Percentiles rank a stretch among this genome's conserved stretches.
These are phyloP conservation scores for Thraustotheca clavata DNA, from an alignment of 352 stramenopile genomes.

Conservation along the genomic window DNA sequence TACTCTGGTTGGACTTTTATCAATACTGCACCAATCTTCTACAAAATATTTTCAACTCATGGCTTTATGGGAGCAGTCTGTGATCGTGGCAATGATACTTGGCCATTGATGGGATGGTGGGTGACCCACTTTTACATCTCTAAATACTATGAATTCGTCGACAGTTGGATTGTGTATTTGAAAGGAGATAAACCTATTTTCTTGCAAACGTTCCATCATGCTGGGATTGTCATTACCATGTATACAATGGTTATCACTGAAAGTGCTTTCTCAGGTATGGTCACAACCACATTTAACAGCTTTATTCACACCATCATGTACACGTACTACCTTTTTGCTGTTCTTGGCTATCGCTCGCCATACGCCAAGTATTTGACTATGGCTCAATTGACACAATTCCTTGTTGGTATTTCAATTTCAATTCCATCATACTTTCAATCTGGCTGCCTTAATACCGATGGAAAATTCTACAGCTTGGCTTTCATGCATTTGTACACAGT, in stretches of 20 bases:
- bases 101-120: conserved; percentile 1
- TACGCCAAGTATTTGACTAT: conserved; percentile 21
- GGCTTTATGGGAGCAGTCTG: neutral
- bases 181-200: conserved; percentile 20
- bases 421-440: conserved; percentile 12
- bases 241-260: conserved; percentile 6
- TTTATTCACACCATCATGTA: conserved; percentile 23
- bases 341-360: conserved; percentile 7
- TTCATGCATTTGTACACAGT: conserved; percentile 19
- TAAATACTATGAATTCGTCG: conserved; percentile 21
- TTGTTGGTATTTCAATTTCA: conserved; percentile 17
- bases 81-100: neutral
- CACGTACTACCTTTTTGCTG: conserved; percentile 15
- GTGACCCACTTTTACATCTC: conserved; percentile 21
- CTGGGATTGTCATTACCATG: conserved; percentile 11
- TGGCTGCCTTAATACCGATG: neutral
- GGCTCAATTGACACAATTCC: conserved; percentile 18
- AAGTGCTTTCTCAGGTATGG: neutral
- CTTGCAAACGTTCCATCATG: conserved; percentile 16
- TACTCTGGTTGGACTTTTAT: conserved; percentile 17
- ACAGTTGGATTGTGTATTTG: conserved; percentile 18
- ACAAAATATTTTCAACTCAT: neutral
- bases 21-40: conserved; percentile 19
- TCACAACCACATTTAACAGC: conserved; percentile 15
- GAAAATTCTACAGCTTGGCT: neutral